These are phyloP conservation scores for Daldinia bambusicola DNA, from an alignment of 495 filamentous ascomycete species.

Conservation along the genomic window DNA sequence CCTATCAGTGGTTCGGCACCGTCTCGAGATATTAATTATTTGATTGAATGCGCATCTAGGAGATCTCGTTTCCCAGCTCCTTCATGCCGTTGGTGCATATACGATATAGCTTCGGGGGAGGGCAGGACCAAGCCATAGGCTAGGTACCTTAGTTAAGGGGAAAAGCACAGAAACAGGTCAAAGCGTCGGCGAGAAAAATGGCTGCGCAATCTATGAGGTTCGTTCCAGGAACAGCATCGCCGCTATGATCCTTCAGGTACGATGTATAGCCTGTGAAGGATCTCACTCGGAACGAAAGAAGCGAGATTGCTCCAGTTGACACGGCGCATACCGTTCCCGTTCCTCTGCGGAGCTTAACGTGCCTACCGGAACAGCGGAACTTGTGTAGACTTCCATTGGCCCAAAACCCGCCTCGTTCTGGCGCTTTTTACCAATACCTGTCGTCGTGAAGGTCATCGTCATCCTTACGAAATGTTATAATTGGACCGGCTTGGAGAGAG, in stretches of 20 bases:
- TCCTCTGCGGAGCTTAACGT: constrained; percentile 21
- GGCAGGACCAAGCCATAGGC: constrained; percentile 13
- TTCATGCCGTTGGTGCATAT: constrained; percentile 13
- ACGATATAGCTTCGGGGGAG: constrained; percentile 15
- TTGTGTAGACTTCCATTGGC: constrained; percentile 2
- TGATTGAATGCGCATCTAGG: constrained; percentile 29
- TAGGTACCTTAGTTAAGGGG: constrained; percentile 1
- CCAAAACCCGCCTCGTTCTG: constrained; percentile 14
- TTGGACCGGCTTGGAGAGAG: constrained; percentile 1
- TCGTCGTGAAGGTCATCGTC: constrained; percentile 13
- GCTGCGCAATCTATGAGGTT: constrained; percentile 10
- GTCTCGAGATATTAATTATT: constrained; percentile 36
- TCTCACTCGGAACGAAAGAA: constrained; percentile 32
- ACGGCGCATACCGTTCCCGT: constrained; percentile 22
- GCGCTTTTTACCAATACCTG: constrained; percentile 1
- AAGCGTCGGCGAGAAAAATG: constrained; percentile 7
- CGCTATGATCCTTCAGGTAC: background rate
- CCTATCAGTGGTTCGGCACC: constrained; percentile 39
- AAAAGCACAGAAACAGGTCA: constrained; percentile 2
- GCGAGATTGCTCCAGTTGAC: constrained; percentile 30
- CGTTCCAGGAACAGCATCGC: constrained; percentile 10
- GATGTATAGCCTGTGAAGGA: constrained; percentile 26
- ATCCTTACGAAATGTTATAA: constrained; percentile 12
- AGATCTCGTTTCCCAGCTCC: constrained; percentile 16
- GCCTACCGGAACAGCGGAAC: constrained; percentile 28